These are phyloP conservation scores for Aspergillus campestris DNA, from an alignment of 495 filamentous ascomycete species.

Conservation along the genomic window DNA sequence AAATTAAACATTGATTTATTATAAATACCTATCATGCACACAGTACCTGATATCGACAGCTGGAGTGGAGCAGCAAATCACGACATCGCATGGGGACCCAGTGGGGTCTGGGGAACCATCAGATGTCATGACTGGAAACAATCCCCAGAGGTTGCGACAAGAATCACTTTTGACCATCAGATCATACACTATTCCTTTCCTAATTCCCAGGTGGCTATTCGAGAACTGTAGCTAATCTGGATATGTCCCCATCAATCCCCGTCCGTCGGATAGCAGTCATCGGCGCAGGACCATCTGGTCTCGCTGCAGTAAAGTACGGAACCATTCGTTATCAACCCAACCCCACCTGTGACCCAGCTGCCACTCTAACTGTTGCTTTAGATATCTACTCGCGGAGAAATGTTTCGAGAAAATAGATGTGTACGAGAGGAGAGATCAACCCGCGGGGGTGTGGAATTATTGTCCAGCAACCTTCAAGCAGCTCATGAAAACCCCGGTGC, in stretches of 20 bases:
- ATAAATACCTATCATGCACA: not conserved
- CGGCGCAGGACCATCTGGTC: slow-evolving; percentile 39
- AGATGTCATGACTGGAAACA: too few relatives aligned
- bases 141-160: too few relatives aligned
- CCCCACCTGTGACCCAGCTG: not conserved
- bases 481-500: slow-evolving; percentile 21
- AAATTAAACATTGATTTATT: not conserved
- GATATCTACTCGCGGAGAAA: slow-evolving; percentile 66
- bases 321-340: not conserved
- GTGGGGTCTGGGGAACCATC: not conserved
- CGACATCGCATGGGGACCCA: slow-evolving; percentile 3
- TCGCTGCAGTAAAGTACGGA: slow-evolving; percentile 34
- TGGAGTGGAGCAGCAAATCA: slow-evolving; percentile 8
- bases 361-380: slow-evolving; percentile 16
- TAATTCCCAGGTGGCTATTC: not conserved
- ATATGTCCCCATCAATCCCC: slow-evolving; percentile 17
- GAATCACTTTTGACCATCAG: too few relatives aligned
- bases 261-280: slow-evolving; percentile 36
- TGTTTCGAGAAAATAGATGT: slow-evolving; percentile 63
- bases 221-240: not conserved
- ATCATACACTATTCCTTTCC: too few relatives aligned
- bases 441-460: slow-evolving; percentile 81
- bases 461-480: slow-evolving; percentile 22
- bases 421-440: slow-evolving; percentile 67
- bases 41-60: slow-evolving; percentile 5